Percentiles rank a stretch among this genome's conserved stretches.
phyloP scores from a whole-genome alignment of 129 eudicot genomes.

The Dittrichia graveolens region DNA sequence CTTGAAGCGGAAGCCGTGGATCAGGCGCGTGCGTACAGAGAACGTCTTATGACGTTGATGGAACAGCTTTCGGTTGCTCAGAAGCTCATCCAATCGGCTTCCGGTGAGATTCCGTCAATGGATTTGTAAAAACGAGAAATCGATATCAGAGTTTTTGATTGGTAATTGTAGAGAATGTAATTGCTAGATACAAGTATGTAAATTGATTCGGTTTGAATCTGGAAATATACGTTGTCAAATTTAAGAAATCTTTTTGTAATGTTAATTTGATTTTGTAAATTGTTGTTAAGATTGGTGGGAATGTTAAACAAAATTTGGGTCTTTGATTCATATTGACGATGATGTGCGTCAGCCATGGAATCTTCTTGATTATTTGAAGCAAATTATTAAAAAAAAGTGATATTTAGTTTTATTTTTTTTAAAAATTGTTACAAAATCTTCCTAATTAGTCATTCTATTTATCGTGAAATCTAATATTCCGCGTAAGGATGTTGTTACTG shows the following conservation, averaged over 20 bases:
- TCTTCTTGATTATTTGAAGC: no score
- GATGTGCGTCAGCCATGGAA: no score
- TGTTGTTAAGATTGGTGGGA: not conserved
- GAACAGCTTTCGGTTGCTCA: conserved; percentile 64
- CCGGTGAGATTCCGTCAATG: not conserved
- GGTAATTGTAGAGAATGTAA: not conserved
- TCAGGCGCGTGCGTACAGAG: conserved; percentile 63
- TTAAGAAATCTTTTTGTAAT: not conserved
- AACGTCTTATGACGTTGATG: conserved; percentile 46
- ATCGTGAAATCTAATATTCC: no score
- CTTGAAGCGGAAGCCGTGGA: conserved; percentile 83
- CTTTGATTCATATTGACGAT: no score
- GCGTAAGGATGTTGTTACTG: no score
- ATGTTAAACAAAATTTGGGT: no score
- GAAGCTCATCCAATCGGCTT: conserved; percentile 34
- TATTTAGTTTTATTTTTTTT: no score
- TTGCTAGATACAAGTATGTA: not conserved
- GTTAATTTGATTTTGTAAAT: not conserved
- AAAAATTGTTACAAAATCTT: no score
- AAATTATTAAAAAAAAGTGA: no score
- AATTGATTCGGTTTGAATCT: not conserved
- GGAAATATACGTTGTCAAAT: conserved; percentile 8
- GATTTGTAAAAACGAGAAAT: not conserved
- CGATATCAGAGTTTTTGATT: not conserved
- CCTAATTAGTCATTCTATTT: no score